Conservation (phyloP, 805 yeast species). For the Citeromyces matritensis region DNA sequence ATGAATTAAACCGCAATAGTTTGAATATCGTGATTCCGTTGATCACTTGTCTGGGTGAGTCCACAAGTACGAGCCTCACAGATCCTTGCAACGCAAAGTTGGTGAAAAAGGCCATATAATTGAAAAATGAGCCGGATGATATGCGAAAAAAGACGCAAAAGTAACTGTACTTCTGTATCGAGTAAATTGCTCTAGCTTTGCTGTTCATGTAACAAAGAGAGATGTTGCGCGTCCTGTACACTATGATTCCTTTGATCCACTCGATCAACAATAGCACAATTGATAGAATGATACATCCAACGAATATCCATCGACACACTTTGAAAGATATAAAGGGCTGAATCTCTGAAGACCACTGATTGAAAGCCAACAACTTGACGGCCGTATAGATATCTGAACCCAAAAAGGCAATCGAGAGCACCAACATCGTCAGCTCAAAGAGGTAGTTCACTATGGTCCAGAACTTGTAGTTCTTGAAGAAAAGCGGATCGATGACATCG, state of each 20-base stretch:
- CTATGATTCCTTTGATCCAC: conserved; percentile 37
- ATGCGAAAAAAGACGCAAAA: conserved; percentile 64
- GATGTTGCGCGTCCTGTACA: conserved; percentile 46
- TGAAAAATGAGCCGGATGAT: conserved; percentile 48
- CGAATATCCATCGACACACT: conserved; percentile 56
- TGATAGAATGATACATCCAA: conserved; percentile 68
- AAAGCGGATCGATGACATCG: conserved; percentile 28
- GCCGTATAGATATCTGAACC: conserved; percentile 72
- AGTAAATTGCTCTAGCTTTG: conserved; percentile 43
- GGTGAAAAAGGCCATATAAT: conserved; percentile 51
- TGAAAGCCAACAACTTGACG: conserved; percentile 54
- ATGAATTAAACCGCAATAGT: conserved; percentile 25
- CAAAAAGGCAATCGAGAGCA: conserved; percentile 36
- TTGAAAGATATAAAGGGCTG: conserved; percentile 31
- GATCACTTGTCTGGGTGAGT: conserved; percentile 77
- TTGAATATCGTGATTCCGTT: conserved; percentile 60
- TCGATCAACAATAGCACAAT: conserved; percentile 42
- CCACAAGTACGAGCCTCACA: conserved; percentile 49
- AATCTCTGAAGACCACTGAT: conserved; percentile 45
- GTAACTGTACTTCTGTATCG: conserved; percentile 41
- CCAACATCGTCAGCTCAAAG: conserved; percentile 19
- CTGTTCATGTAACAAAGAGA: conserved; percentile 56
- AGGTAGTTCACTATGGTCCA: conserved; percentile 28
- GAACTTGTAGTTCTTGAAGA: conserved; percentile 26
- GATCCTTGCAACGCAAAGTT: conserved; percentile 53